A percentile compares a stretch with the other conserved stretches of the same genome.
Conservation (phyloP, 306 rosid species). For the Heteromeles arbutifolia region DNA sequence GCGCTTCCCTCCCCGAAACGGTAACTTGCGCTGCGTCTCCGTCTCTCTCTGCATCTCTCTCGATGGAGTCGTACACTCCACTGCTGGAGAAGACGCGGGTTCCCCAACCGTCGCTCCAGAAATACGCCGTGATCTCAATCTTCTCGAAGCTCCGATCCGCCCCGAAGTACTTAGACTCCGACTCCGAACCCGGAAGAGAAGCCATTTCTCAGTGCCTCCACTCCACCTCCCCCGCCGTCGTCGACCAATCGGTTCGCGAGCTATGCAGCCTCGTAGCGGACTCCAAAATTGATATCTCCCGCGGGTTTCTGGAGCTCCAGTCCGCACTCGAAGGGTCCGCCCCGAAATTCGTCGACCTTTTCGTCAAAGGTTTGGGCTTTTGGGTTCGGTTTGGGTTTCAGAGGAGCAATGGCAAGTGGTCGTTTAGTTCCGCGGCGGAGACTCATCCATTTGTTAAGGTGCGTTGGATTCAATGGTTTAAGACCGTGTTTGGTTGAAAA, state of each 20-base stretch:
- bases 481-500: not conserved
- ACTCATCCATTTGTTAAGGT: slow-evolving; percentile 79
- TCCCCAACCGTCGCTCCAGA: slow-evolving; percentile 88
- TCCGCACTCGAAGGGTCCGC: slow-evolving; percentile 69
- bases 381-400: slow-evolving; percentile 56
- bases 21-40: not conserved
- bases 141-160: slow-evolving; percentile 79
- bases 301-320: slow-evolving; percentile 66
- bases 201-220: slow-evolving; percentile 69
- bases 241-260: slow-evolving; percentile 82
- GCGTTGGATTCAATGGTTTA: not conserved
- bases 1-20: not conserved
- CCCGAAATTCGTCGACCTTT: slow-evolving; percentile 41
- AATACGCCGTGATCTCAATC: slow-evolving; percentile 67
- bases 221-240: slow-evolving; percentile 55
- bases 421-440: slow-evolving; percentile 25
- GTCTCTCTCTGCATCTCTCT: slow-evolving; percentile 1
- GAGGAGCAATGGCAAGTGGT: slow-evolving; percentile 40
- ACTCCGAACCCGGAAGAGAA: slow-evolving; percentile 67
- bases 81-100: slow-evolving; percentile 60
- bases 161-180: slow-evolving; percentile 46
- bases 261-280: slow-evolving; percentile 69
- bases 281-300: slow-evolving; percentile 30
- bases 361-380: slow-evolving; percentile 74
- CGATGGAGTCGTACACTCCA: slow-evolving; percentile 55